Conservation (phyloP, 768 basidiomycete species). For the Mycena capillaripes region DNA sequence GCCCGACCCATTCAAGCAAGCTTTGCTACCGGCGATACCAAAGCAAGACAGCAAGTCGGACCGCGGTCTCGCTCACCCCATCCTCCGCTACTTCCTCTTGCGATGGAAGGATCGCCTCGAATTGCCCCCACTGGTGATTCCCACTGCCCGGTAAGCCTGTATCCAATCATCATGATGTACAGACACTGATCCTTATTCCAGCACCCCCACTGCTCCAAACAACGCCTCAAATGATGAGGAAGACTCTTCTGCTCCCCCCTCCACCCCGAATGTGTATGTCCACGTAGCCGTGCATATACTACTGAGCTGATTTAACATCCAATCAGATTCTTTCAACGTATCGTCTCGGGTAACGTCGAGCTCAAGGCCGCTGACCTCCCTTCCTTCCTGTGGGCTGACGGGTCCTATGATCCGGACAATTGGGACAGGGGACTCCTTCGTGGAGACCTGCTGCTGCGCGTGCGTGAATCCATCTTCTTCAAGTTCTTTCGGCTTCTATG, state of each 20-base stretch:
- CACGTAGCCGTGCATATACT: neutral
- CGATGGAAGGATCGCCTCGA: neutral
- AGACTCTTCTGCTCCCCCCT: too few relatives aligned
- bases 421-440: too few relatives aligned
- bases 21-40: neutral
- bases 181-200: too few relatives aligned
- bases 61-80: neutral
- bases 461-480: too few relatives aligned
- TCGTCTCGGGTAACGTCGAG: neutral
- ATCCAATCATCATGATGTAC: too few relatives aligned
- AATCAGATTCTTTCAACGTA: neutral
- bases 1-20: neutral
- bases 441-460: too few relatives aligned
- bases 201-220: too few relatives aligned
- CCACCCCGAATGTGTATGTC: neutral
- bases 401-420: too few relatives aligned
- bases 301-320: neutral
- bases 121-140: neutral
- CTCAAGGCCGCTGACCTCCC: too few relatives aligned
- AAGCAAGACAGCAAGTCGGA: neutral
- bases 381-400: too few relatives aligned
- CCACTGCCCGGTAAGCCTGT: neutral
- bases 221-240: too few relatives aligned
- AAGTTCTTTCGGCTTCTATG: too few relatives aligned
- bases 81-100: neutral